Evolutionary conservation across 371 early-diverging fungal genomes (phyloP).

Genomic region (Circinella umbellata): DNA sequence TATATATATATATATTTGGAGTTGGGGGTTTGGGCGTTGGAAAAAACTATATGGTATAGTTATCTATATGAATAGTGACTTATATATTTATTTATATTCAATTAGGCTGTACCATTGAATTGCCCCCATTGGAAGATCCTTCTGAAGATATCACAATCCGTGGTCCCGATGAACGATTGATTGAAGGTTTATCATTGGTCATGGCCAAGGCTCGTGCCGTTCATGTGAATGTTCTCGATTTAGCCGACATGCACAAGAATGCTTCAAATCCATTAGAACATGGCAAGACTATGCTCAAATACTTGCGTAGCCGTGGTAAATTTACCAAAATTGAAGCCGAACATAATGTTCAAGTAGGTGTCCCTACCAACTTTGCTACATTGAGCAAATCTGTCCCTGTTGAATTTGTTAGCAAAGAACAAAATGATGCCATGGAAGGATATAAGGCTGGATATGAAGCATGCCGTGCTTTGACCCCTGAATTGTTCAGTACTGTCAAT

Average conservation of each 20-base stretch:
- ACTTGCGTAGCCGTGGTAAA: conserved; percentile 59
- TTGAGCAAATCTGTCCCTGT: conserved; percentile 42
- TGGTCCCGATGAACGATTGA: conserved; percentile 75
- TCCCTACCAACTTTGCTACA: conserved; percentile 40
- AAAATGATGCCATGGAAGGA: conserved; percentile 59
- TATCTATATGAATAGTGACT: too few species aligned
- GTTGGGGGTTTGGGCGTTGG: background rate
- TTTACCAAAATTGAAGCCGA: conserved; percentile 71
- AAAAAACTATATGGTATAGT: too few species aligned
- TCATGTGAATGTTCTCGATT: conserved; percentile 58
- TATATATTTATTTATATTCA: background rate
- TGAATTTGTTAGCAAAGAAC: conserved; percentile 70
- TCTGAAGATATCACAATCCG: conserved; percentile 81
- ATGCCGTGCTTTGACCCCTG: conserved; percentile 49
- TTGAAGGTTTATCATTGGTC: conserved; percentile 72
- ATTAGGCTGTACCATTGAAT: conserved; percentile 75
- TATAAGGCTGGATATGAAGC: conserved; percentile 43
- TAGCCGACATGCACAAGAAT: conserved; percentile 54
- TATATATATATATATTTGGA: too few species aligned
- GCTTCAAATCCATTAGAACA: conserved; percentile 55
- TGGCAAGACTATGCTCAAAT: conserved; percentile 65
- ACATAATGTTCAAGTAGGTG: conserved; percentile 61
- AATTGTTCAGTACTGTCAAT: conserved; percentile 71
- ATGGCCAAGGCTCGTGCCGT: conserved; percentile 80
- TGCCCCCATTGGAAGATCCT: conserved; percentile 69